A percentile compares a stretch with the other conserved stretches of the same genome.
Conservation (phyloP, 139 green algal genomes). For the Spirogloea muscicola region DNA sequence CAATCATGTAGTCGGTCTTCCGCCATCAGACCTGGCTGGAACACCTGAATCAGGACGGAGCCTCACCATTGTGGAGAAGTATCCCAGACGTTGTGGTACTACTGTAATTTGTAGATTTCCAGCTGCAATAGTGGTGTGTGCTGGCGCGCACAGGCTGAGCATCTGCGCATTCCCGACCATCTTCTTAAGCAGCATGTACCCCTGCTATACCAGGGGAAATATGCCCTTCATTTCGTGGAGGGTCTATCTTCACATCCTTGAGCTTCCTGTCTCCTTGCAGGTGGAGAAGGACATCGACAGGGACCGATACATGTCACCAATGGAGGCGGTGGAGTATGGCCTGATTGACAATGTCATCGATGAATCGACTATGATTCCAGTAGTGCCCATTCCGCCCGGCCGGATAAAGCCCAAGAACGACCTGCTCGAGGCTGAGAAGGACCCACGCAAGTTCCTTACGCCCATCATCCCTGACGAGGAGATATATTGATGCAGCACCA, state of each 20-base stretch:
- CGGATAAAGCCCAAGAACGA: not conserved
- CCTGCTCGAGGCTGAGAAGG: not conserved
- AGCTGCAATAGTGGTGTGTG: too few species aligned
- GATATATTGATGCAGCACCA: too few species aligned
- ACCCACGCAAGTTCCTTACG: constrained; percentile 19
- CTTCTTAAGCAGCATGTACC: not conserved
- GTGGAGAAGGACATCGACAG: constrained; percentile 83
- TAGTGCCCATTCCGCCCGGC: constrained; percentile 25
- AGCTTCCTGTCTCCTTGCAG: not conserved
- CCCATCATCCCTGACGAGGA: constrained; percentile 18
- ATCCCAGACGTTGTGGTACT: too few species aligned
- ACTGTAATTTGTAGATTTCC: too few species aligned
- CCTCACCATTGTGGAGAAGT: too few species aligned
- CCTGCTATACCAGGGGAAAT: not conserved
- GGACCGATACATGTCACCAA: constrained; percentile 97
- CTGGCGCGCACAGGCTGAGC: too few species aligned
- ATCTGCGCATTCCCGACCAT: too few species aligned
- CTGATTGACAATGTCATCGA: constrained; percentile 74
- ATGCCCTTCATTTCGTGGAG: not conserved
- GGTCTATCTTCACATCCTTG: not conserved
- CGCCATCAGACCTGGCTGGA: too few species aligned
- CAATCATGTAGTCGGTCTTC: too few species aligned
- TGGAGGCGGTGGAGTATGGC: constrained; percentile 97
- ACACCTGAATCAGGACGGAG: too few species aligned
- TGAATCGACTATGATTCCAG: constrained; percentile 15